Conservation (phyloP, 2,329 filamentous ascomycete species). For the Sclerotinia minor region DNA sequence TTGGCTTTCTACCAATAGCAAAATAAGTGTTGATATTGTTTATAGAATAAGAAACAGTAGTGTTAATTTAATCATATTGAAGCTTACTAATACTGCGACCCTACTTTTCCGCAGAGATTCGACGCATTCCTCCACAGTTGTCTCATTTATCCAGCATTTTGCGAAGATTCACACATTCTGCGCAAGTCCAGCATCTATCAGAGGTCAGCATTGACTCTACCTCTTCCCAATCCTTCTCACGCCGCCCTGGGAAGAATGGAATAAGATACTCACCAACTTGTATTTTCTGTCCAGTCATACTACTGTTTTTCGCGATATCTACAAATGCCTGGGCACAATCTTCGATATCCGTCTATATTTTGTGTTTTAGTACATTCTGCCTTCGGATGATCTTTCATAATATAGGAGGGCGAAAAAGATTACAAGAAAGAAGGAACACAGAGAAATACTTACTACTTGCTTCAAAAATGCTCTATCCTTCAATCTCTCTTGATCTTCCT, state of each 20-base stretch:
- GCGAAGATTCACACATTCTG: conserved; percentile 9
- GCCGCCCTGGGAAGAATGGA: neutral
- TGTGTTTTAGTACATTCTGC: neutral
- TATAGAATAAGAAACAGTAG: neutral
- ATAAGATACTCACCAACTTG: conserved; percentile 36
- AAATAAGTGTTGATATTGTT: conserved; percentile 24
- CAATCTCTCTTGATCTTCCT: conserved; percentile 51
- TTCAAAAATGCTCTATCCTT: conserved; percentile 56
- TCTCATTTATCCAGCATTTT: neutral
- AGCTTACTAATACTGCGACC: neutral
- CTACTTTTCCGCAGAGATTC: neutral
- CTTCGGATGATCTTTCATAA: neutral
- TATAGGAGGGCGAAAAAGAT: too few relatives aligned
- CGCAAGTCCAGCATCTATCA: conserved; percentile 17
- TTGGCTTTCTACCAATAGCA: conserved; percentile 18
- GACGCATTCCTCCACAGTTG: neutral
- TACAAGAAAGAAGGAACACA: neutral
- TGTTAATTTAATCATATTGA: neutral
- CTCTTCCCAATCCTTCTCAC: neutral
- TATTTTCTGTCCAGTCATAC: conserved; percentile 42
- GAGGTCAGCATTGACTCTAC: neutral
- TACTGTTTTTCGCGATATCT: conserved; percentile 52
- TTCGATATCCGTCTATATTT: conserved; percentile 48
- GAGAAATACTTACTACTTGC: conserved; percentile 48
- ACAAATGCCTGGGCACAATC: conserved; percentile 58